Conservation (phyloP, 2,329 filamentous ascomycete species). For the Diaporthe capsici region DNA sequence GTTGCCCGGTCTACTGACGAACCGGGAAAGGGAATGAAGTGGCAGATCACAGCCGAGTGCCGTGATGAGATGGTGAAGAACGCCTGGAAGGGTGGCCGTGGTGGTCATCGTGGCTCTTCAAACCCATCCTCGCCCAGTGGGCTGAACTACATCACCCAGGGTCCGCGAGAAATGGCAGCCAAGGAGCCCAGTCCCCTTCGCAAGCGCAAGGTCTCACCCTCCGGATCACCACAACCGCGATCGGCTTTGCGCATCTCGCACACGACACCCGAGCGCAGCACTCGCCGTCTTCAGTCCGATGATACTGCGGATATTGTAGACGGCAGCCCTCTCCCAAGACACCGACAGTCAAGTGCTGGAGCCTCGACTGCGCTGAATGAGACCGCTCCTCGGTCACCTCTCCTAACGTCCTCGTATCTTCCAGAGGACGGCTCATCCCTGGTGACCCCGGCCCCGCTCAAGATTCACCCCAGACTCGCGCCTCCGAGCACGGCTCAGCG, state of each 20-base stretch:
- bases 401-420: constrained; percentile 72
- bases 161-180: constrained; percentile 68
- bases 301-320: constrained; percentile 62
- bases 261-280: constrained; percentile 70
- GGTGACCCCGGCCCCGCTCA: constrained; percentile 80
- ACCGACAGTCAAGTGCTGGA: constrained; percentile 62
- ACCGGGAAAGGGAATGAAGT: constrained; percentile 99
- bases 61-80: constrained; percentile 91
- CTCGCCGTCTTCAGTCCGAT: constrained; percentile 56
- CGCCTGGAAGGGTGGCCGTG: constrained; percentile 71
- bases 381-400: constrained; percentile 71
- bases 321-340: constrained; percentile 73
- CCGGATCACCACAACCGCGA: constrained; percentile 68
- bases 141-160: constrained; percentile 72
- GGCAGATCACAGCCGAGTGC: constrained; percentile 89
- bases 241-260: constrained; percentile 65
- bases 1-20: constrained; percentile 93
- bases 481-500: constrained; percentile 86
- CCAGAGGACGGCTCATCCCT: constrained; percentile 73
- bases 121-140: constrained; percentile 78
- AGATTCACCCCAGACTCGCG: constrained; percentile 80
- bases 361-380: constrained; percentile 62
- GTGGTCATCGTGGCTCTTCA: constrained; percentile 77
- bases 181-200: constrained; percentile 66
- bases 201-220: constrained; percentile 70